Evolutionary conservation across 345 rosid genomes (phyloP).

Genomic region (Mallotus nudiflorus): DNA sequence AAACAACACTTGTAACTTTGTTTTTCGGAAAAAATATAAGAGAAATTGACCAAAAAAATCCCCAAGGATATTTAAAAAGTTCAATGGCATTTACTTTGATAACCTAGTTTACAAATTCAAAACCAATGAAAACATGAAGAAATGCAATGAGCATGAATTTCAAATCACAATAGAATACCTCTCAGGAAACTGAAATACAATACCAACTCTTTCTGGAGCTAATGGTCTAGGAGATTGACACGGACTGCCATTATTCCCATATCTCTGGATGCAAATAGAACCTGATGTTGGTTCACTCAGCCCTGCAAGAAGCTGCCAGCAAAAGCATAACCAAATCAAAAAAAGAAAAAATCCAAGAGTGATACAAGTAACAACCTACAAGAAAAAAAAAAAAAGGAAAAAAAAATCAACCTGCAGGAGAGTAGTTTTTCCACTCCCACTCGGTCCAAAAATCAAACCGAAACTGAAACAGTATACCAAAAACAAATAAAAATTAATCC

Average conservation of each 20-base stretch:
- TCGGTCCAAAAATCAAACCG: slow-evolving; percentile 92
- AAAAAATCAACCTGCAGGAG: slow-evolving; percentile 74
- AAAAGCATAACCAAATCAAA: neutral
- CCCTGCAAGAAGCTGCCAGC: slow-evolving; percentile 81
- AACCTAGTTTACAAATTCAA: neutral
- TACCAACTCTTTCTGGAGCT: slow-evolving; percentile 76
- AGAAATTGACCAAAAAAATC: neutral
- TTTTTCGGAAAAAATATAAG: neutral
- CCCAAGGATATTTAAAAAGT: neutral
- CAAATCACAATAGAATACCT: slow-evolving; percentile 42
- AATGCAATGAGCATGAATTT: neutral
- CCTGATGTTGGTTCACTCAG: slow-evolving; percentile 85
- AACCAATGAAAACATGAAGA: too few species aligned
- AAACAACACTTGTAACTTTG: neutral
- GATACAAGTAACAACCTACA: slow-evolving; percentile 9
- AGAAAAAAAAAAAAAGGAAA: slow-evolving; percentile 11
- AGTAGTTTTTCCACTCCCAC: slow-evolving; percentile 97
- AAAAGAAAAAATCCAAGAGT: neutral
- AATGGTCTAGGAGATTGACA: slow-evolving; percentile 42
- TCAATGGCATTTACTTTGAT: too few species aligned
- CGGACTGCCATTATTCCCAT: slow-evolving; percentile 55
- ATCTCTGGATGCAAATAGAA: slow-evolving; percentile 69
- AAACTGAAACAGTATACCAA: slow-evolving; percentile 48
- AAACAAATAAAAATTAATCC: neutral
- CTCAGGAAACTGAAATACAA: slow-evolving; percentile 96